phyloP scores from a whole-genome alignment of 495 filamentous ascomycete species.

The Penicillium maclennaniae region DNA sequence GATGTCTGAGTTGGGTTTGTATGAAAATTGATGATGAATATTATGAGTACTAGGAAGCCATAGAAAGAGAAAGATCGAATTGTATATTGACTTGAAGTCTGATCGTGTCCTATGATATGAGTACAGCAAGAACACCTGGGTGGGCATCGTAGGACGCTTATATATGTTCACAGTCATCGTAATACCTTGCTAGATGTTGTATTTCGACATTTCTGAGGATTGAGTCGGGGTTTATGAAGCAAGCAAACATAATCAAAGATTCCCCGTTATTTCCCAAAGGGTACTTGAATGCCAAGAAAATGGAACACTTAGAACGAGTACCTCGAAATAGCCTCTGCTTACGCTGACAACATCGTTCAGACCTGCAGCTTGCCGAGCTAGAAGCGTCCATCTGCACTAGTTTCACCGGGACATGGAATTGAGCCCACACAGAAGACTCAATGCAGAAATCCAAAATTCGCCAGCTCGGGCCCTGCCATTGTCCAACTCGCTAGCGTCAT shows the following conservation, averaged over 20 bases:
- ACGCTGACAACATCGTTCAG: not conserved
- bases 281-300: too few species aligned
- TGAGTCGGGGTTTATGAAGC: too few species aligned
- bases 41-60: slow-evolving; percentile 10
- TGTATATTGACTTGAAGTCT: not conserved
- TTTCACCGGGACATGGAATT: not conserved
- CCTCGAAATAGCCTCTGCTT: not conserved
- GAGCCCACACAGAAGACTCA: not conserved
- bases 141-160: too few species aligned
- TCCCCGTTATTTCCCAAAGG: too few species aligned
- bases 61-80: slow-evolving; percentile 2
- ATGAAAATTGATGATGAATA: slow-evolving; percentile 16
- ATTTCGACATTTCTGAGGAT: too few species aligned
- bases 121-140: too few species aligned
- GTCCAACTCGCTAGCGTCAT: not conserved
- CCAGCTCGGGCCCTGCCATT: not conserved
- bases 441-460: not conserved
- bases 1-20: slow-evolving; percentile 32
- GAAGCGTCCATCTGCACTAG: not conserved
- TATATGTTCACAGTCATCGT: too few species aligned
- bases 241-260: too few species aligned
- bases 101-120: not conserved
- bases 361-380: not conserved
- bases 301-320: too few species aligned
- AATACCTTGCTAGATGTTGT: too few species aligned